Base-by-base conservation (phyloP, 768 basidiomycete genomes). In the Sistotremastrum niveocremeum region DNA sequence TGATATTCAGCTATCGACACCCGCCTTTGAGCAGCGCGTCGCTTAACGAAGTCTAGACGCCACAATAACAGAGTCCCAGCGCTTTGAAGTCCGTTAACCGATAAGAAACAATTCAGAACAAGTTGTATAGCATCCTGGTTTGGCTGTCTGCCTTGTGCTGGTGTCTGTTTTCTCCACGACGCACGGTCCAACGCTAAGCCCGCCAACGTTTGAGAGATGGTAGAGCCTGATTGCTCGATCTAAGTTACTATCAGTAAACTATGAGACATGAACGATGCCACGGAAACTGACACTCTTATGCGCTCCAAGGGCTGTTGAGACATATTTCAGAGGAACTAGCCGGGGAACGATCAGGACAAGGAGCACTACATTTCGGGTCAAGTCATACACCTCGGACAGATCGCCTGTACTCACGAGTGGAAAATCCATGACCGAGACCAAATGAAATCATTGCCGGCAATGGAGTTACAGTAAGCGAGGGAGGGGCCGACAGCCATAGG, bases 181-280 rank as follows among this genome's bases (percentile, higher is more conserved):
- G 36, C 57, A 45, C 54, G 63, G 56, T 87, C 84, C 8, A 87
- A 68, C 28, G 73, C 61, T 32, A 84, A 64, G 39, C 84, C 84
- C n/a, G 81, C 72, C 7, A 85, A 55, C 0, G 81, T 84, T 52
- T 85, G 80, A 47, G 79, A 75, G 45, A 84, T 72, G 0, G 79
- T 81, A 3, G 79, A 74, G 2, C 83, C 83, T 2, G 78, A 76
- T 59, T 83, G 77, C 56, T 87, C 84, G 48, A 87, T 65, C 83
- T 85, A 47, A 38, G 46, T 40, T 7, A 30, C 43, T 40, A 39
- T 33, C 37, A 34, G 30, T 7, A 37, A 46, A 32, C 11, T 9
- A 20, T 37, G 12, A 30, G 38, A 30, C 45, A 12, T 36, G 29
- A 31, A n/a, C 30, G 38, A 11, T 7, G 1, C 37, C 34, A 12